Base-by-base conservation (phyloP, 768 basidiomycete species). In the Termitomyces titanicus region DNA sequence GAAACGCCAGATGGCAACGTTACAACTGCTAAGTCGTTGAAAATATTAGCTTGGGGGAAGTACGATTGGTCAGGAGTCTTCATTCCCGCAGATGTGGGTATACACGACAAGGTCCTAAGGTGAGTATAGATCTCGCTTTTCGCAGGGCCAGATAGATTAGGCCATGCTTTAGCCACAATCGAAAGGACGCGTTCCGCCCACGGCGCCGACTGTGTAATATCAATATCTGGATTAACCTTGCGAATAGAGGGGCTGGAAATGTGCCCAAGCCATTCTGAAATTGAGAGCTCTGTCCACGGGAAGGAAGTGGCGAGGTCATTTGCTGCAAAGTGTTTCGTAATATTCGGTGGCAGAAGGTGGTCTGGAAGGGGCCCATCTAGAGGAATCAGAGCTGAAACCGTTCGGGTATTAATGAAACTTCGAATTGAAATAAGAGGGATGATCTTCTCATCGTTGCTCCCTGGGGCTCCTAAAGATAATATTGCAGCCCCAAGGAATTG, bases 11-110 rank as follows among this genome's bases (percentile, higher is more conserved):
- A 89, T 1, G 91, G 80, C 43, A 97, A 72, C 1, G 74, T 79
- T 6, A 94, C 85, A 40, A 92, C 80, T 0, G 95, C 86, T 25
- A 96, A 76, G 67, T 98, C 95, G n/a, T 82, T 79, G 67, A 99
- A 98, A 43, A 98, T 75, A 63, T 91, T 84, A 40, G 88, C 92
- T 57, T 83, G 92, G 11, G 88, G 73, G 65, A 97, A 95, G 70
- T 97, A 98, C 3, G 89, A 72, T 54, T 92, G 82, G 8, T 72
- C 71, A 0, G 95, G 92, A 37, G 70, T 64, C 57, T 82, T 86
- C 73, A 95, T 79, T 7, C 96, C 96, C 15, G 70, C 72, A 20
- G 81, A 83, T 9, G 88, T 91, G 17, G 90, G 89, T 38, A 94
- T 80, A 63, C 88, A 89, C 1, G 83, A 58, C 20, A 82, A 72